phyloP scores from a whole-genome alignment of 352 stramenopile species.

The Peronospora farinosa region DNA sequence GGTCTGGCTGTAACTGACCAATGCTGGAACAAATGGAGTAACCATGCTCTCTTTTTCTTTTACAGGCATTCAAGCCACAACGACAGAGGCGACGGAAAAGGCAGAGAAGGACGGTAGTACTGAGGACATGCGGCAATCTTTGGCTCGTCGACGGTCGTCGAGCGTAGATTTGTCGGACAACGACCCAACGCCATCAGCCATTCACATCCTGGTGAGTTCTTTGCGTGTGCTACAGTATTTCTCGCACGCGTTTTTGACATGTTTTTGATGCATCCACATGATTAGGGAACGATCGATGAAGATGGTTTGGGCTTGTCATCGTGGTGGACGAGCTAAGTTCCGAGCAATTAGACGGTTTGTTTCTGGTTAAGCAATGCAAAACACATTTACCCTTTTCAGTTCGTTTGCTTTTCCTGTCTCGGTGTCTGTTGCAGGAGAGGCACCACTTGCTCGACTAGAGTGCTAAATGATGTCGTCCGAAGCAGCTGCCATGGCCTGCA shows the following conservation, averaged over 20 bases:
- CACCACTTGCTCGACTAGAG: no score
- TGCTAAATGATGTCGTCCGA: conserved; percentile 8
- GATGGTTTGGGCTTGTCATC: conserved; percentile 76
- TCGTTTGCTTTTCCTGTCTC: conserved; percentile 7
- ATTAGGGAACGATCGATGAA: conserved; percentile 82
- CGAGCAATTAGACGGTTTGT: background rate
- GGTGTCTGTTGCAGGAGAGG: conserved; percentile 20
- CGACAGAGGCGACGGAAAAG: conserved; percentile 75
- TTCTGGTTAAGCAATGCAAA: conserved; percentile 13
- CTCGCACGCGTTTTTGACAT: background rate
- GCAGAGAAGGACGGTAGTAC: conserved; percentile 34
- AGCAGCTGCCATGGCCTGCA: conserved; percentile 29
- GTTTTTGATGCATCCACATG: background rate
- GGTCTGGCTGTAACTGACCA: background rate
- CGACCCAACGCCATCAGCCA: conserved; percentile 73
- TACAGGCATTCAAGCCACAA: conserved; percentile 78
- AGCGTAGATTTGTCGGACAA: conserved; percentile 81
- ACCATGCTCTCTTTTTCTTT: background rate
- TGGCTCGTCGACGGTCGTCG: conserved; percentile 65
- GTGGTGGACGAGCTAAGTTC: conserved; percentile 58
- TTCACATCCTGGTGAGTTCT: conserved; percentile 70
- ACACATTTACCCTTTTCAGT: conserved; percentile 8
- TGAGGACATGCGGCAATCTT: conserved; percentile 63
- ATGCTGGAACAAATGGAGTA: background rate
- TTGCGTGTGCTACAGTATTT: background rate